phyloP scores from a whole-genome alignment of 2,329 filamentous ascomycete species.

The Aspergillus alliaceus region DNA sequence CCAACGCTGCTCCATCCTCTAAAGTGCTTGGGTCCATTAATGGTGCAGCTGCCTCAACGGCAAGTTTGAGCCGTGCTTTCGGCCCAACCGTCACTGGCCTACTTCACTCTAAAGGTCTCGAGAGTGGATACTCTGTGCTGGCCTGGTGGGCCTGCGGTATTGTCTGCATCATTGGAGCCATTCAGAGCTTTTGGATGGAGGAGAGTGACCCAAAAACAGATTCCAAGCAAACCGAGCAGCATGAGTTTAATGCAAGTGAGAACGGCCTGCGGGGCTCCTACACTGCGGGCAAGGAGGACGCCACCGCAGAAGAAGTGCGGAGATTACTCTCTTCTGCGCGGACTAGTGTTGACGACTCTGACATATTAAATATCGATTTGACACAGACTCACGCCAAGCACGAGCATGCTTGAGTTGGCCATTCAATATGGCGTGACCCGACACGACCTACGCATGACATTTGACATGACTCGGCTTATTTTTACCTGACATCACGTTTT shows the following conservation, averaged over 20 bases:
- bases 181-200: slow-evolving; percentile 73
- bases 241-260: slow-evolving; percentile 28
- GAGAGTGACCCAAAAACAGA: slow-evolving; percentile 54
- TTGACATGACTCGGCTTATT: slow-evolving; percentile 7
- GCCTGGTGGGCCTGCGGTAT: slow-evolving; percentile 90
- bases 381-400: slow-evolving; percentile 13
- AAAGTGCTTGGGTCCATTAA: slow-evolving; percentile 89
- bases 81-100: slow-evolving; percentile 86
- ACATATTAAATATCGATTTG: slow-evolving; percentile 27
- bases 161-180: slow-evolving; percentile 72
- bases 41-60: slow-evolving; percentile 85
- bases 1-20: slow-evolving; percentile 81
- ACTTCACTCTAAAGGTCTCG: slow-evolving; percentile 77
- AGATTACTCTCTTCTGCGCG: slow-evolving; percentile 36
- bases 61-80: slow-evolving; percentile 82
- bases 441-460: background rate
- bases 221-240: slow-evolving; percentile 36
- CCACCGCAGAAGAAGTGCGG: slow-evolving; percentile 33
- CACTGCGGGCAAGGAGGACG: slow-evolving; percentile 22
- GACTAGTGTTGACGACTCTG: slow-evolving; percentile 36
- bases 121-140: slow-evolving; percentile 78
- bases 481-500: slow-evolving; percentile 11
- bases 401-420: slow-evolving; percentile 8
- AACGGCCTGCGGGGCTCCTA: slow-evolving; percentile 24
- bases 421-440: slow-evolving; percentile 1